Percentiles rank a stretch among this genome's conserved stretches.
phyloP scores from a whole-genome alignment of 371 early-diverging fungal species.

The Apophysomyces ossiformis region DNA sequence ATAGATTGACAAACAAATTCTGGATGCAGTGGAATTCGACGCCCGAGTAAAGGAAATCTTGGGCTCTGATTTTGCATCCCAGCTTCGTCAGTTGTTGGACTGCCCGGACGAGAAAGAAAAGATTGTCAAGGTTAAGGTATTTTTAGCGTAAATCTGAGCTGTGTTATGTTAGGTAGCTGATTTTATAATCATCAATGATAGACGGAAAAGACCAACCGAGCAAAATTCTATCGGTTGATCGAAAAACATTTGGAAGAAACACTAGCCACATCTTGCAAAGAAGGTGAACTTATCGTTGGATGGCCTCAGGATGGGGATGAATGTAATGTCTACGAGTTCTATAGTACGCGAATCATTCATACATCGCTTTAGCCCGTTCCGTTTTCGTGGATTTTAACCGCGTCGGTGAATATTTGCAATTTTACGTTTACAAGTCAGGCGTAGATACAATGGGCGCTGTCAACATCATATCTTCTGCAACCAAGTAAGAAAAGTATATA shows the following conservation, averaged over 20 bases:
- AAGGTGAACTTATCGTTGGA: slow-evolving; percentile 34
- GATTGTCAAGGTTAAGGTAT: slow-evolving; percentile 24
- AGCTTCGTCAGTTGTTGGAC: slow-evolving; percentile 34
- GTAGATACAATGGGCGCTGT: slow-evolving; percentile 88
- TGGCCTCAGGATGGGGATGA: slow-evolving; percentile 33
- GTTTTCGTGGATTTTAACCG: slow-evolving; percentile 41
- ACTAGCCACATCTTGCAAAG: slow-evolving; percentile 25
- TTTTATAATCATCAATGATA: slow-evolving; percentile 4
- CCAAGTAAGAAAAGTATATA: background rate
- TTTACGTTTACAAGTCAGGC: slow-evolving; percentile 89
- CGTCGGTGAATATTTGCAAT: slow-evolving; percentile 79
- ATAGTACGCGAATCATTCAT: slow-evolving; percentile 1
- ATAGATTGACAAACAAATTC: background rate
- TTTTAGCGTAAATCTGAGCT: background rate
- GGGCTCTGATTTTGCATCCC: slow-evolving; percentile 25
- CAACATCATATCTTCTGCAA: slow-evolving; percentile 53
- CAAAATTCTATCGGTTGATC: slow-evolving; percentile 30
- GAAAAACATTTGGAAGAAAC: slow-evolving; percentile 32
- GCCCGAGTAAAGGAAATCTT: slow-evolving; percentile 25
- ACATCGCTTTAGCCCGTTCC: slow-evolving; percentile 17
- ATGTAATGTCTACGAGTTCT: background rate
- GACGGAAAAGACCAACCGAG: slow-evolving; percentile 33
- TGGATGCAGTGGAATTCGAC: slow-evolving; percentile 31
- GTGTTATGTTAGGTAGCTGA: background rate
- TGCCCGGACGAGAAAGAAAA: slow-evolving; percentile 25